phyloP scores from a whole-genome alignment of 768 basidiomycete species.

The Kwoniella sp. region DNA sequence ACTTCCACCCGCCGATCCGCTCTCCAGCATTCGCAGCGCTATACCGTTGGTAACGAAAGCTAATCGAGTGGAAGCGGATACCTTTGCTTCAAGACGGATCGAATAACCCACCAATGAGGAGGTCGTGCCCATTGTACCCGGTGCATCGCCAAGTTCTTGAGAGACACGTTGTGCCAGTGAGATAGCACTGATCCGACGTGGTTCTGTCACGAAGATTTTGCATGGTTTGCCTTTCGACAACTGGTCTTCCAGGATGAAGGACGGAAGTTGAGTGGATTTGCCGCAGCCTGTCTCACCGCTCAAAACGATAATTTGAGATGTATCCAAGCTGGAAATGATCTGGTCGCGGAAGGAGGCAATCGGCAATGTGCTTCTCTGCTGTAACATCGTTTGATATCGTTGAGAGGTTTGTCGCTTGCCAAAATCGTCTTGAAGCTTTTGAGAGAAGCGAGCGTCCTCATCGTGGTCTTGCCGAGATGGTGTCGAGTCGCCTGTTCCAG shows the following conservation, averaged over 20 bases:
- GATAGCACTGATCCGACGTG: slow-evolving; percentile 91
- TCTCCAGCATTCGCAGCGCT: slow-evolving; percentile 94
- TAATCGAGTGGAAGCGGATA: slow-evolving; percentile 68
- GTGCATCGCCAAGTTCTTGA: slow-evolving; percentile 79
- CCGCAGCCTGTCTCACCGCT: slow-evolving; percentile 85
- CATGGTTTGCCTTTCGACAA: slow-evolving; percentile 77
- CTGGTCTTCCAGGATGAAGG: slow-evolving; percentile 88
- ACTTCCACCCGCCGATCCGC: slow-evolving; percentile 69
- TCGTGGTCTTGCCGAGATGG: background rate
- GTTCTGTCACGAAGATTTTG: slow-evolving; percentile 94
- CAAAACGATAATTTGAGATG: slow-evolving; percentile 80
- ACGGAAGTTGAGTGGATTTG: slow-evolving; percentile 94
- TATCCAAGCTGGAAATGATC: slow-evolving; percentile 71
- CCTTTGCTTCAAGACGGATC: slow-evolving; percentile 86
- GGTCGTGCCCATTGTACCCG: slow-evolving; percentile 72
- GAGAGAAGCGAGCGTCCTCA: slow-evolving; percentile 47
- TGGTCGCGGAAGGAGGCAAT: slow-evolving; percentile 79
- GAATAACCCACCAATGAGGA: slow-evolving; percentile 89
- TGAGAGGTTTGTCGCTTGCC: slow-evolving; percentile 65
- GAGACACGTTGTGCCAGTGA: slow-evolving; percentile 95
- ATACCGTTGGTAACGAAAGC: slow-evolving; percentile 92
- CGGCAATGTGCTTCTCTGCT: slow-evolving; percentile 74
- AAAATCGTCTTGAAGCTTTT: slow-evolving; percentile 66
- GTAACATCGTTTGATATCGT: slow-evolving; percentile 86
- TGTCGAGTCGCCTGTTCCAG: slow-evolving; percentile 2